Conservation (phyloP, 371 early-diverging fungal species). For the Nosema muscidifuracis region DNA sequence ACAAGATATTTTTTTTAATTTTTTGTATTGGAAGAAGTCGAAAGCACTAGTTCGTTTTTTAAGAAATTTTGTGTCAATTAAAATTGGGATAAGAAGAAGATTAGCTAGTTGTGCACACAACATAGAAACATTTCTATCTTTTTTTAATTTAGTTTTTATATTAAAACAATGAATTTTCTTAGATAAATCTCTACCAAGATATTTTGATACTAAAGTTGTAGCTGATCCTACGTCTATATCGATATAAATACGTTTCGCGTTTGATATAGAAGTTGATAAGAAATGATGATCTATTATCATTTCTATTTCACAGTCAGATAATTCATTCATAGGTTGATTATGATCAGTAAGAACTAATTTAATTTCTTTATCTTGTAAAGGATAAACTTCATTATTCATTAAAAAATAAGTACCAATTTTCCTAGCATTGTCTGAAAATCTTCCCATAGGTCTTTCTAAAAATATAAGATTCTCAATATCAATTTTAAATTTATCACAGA, state of each 20-base stretch:
- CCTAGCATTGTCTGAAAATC: constrained; percentile 32
- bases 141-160: neutral
- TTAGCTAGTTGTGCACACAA: constrained; percentile 35
- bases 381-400: neutral
- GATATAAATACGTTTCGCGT: constrained; percentile 44
- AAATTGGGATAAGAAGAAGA: constrained; percentile 50
- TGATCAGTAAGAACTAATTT: constrained; percentile 50
- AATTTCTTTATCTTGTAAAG: constrained; percentile 36
- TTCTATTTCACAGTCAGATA: constrained; percentile 32
- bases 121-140: neutral
- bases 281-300: constrained; percentile 56
- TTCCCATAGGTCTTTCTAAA: constrained; percentile 46
- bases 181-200: constrained; percentile 44
- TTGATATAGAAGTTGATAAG: neutral
- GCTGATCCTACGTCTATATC: constrained; percentile 52
- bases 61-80: constrained; percentile 49
- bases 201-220: constrained; percentile 55
- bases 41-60: constrained; percentile 33
- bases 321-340: constrained; percentile 47
- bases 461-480: constrained; percentile 56
- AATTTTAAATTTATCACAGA: constrained; percentile 46
- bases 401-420: constrained; percentile 35
- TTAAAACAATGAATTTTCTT: constrained; percentile 14
- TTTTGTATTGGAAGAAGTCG: constrained; percentile 48
- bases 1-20: constrained; percentile 27